phyloP scores from a whole-genome alignment of 768 basidiomycete genomes.

The Kockovaella imperatae region DNA sequence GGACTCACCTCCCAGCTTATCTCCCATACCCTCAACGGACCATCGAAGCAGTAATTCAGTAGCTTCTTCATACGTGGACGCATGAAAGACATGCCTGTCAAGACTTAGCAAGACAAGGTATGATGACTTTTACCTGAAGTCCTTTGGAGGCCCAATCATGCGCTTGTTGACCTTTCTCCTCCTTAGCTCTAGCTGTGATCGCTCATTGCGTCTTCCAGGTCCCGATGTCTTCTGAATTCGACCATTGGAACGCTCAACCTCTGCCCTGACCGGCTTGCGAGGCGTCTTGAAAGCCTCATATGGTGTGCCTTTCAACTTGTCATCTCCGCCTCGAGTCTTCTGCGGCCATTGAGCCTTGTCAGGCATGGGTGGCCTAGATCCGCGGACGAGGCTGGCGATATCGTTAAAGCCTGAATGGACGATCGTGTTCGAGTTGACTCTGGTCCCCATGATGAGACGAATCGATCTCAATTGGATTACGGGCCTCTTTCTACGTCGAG shows the following conservation, averaged over 20 bases:
- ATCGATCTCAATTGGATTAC: too few relatives aligned
- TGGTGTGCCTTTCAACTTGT: constrained; percentile 1
- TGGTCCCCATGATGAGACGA: too few relatives aligned
- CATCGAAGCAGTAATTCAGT: constrained; percentile 41
- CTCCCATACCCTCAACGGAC: constrained; percentile 40
- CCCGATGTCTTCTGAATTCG: not conserved
- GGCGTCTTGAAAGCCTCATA: constrained; percentile 6
- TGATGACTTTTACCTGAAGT: constrained; percentile 35
- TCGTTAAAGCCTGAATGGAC: constrained; percentile 30
- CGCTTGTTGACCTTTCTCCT: constrained; percentile 37
- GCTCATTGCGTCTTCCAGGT: not conserved
- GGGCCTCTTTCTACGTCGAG: too few relatives aligned
- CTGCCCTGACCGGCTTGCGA: not conserved
- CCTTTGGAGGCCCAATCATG: constrained; percentile 35
- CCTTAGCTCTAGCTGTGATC: constrained; percentile 8
- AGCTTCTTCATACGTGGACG: constrained; percentile 40
- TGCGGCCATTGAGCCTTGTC: not conserved
- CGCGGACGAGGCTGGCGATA: constrained; percentile 19
- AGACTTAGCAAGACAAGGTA: not conserved
- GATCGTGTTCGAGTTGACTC: too few relatives aligned
- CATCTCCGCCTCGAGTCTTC: not conserved
- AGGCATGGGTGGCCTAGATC: not conserved
- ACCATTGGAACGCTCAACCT: not conserved
- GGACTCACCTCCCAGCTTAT: constrained; percentile 42
- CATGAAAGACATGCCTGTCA: constrained; percentile 40